Base-by-base conservation (phyloP, 2,329 filamentous ascomycete genomes). In the Cytospora chrysosperma region DNA sequence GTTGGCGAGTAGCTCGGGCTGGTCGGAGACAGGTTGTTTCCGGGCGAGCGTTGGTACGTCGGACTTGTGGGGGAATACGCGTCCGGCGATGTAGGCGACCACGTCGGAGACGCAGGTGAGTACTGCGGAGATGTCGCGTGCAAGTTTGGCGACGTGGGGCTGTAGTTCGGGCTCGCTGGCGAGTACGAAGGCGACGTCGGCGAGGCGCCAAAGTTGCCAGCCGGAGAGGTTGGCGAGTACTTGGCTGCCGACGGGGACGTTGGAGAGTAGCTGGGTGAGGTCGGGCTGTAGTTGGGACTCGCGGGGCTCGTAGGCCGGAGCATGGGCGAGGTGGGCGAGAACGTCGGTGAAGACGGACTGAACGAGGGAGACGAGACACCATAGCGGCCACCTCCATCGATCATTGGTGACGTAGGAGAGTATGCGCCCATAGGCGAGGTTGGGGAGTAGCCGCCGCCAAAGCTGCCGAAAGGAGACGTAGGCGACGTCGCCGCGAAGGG, bases 141-240 rank as follows among this genome's bases (percentile, higher is more conserved):
- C 69, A 83, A 76, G 72, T 81, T 85, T 69, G 81, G 88, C 58
- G 85, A 88, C 4, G 87, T 85, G n/a, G 88, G 88, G 71, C 86
- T 89, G 77, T 91, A 92, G 71, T 83, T 87, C 61, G 89, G 88
- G 68, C 86, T 89, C 7, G 87, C 88, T 3, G 88, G 88, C 4
- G 87, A 88, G 76, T 91, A 92, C 65, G 82, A 86, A 43, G 89
- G 89, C 50, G 89, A 92, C 1, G 89, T 89, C 2, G 90, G 89
- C 59, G 89, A 92, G 72, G 88, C 88, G 26, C 64, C 64, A 19
- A 61, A 66, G 79, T 91, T 92, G 72, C 83, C 81, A 15, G 79
- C 79, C 50, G 92, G 92, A 67, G 91, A 95, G 40, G 89, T 95
- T 1, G 85, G 85, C 51, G 84, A 86, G 76, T 87, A 87, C 71